These are phyloP conservation scores for Ricinus communis DNA, from an alignment of 345 rosid species.

Conservation along the genomic window DNA sequence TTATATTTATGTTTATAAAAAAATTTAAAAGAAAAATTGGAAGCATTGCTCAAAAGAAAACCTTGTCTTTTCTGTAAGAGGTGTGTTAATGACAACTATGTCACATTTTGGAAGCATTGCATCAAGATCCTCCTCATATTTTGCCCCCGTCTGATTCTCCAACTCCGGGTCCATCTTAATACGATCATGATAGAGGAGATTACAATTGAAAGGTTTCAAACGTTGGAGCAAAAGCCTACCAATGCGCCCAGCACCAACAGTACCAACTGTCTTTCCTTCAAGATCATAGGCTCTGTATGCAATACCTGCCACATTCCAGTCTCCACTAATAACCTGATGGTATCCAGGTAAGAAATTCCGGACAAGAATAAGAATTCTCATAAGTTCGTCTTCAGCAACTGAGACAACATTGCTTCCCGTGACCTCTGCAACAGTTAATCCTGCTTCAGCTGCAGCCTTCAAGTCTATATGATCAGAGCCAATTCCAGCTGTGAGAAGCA, in stretches of 20 bases:
- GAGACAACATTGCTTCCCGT: conserved; percentile 93
- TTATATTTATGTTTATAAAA: no score
- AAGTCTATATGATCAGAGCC: conserved; percentile 94
- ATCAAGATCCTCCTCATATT: conserved; percentile 73
- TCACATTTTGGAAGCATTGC: conserved; percentile 89
- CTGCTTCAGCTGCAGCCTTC: conserved; percentile 85
- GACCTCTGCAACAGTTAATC: conserved; percentile 88
- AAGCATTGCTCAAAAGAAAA: conserved; percentile 13
- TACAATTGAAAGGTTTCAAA: conserved; percentile 88
- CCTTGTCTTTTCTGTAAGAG: conserved; percentile 89
- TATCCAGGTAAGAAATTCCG: conserved; percentile 88
- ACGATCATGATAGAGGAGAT: conserved; percentile 81
- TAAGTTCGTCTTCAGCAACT: conserved; percentile 94
- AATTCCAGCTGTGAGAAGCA: conserved; percentile 93
- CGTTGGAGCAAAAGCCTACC: conserved; percentile 86
- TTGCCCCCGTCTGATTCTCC: conserved; percentile 71
- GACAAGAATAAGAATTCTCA: conserved; percentile 87
- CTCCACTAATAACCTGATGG: conserved; percentile 75
- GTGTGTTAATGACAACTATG: conserved; percentile 74
- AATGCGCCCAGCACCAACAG: conserved; percentile 88
- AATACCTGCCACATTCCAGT: conserved; percentile 92
- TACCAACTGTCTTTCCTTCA: conserved; percentile 91
- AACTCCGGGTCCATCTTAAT: conserved; percentile 68
- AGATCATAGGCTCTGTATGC: conserved; percentile 91
- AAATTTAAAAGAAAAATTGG: no score